Conservation (phyloP, 306 rosid species). For the Vachellia pachyceras region DNA sequence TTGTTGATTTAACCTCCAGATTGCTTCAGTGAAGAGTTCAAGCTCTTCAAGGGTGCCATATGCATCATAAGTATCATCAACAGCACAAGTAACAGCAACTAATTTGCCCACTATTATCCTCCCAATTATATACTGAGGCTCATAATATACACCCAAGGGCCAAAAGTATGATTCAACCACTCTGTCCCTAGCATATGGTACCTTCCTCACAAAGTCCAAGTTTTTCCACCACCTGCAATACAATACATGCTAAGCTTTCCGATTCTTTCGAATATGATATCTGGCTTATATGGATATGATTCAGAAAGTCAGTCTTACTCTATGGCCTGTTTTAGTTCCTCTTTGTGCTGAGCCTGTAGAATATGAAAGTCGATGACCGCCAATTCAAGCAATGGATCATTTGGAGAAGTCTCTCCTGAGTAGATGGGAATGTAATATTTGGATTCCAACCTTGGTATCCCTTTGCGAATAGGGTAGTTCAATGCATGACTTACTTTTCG, state of each 20-base stretch:
- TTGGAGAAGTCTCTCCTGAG: slow-evolving; percentile 11
- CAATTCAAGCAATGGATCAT: slow-evolving; percentile 19
- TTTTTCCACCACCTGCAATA: slow-evolving; percentile 55
- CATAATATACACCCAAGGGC: background rate
- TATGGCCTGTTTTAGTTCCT: slow-evolving; percentile 8
- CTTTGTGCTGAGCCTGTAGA: slow-evolving; percentile 16
- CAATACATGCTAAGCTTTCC: background rate
- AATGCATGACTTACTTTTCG: background rate
- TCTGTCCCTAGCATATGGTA: slow-evolving; percentile 33
- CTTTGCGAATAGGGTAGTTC: background rate
- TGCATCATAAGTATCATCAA: slow-evolving; percentile 28
- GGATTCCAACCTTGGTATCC: background rate
- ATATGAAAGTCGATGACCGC: slow-evolving; percentile 20
- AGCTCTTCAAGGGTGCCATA: slow-evolving; percentile 54
- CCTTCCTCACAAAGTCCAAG: slow-evolving; percentile 26
- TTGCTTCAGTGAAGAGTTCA: slow-evolving; percentile 45
- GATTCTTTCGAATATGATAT: background rate
- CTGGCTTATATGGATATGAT: background rate
- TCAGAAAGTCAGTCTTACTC: slow-evolving; percentile 21
- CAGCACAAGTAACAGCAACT: background rate
- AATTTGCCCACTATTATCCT: slow-evolving; percentile 43
- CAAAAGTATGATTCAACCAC: background rate
- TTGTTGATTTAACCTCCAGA: slow-evolving; percentile 20
- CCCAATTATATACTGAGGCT: background rate
- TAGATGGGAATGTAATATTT: background rate